These are phyloP conservation scores for Leucocoprinus leucothites DNA, from an alignment of 768 basidiomycete genomes.

Conservation along the genomic window DNA sequence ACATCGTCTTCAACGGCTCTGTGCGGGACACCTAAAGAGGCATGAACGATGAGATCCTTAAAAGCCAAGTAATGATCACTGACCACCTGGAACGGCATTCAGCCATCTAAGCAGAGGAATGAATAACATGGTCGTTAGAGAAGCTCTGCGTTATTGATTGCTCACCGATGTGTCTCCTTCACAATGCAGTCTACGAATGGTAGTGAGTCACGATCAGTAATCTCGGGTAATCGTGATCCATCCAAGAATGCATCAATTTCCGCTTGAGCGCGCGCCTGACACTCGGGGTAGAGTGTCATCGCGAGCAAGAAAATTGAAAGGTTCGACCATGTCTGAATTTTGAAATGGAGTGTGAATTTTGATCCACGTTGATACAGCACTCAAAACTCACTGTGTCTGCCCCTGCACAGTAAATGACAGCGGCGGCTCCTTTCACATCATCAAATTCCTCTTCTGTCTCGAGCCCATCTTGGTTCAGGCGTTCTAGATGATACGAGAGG, in stretches of 20 bases:
- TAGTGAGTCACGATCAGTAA: slow-evolving; percentile 25
- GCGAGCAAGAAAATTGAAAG: slow-evolving; percentile 33
- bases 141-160: background rate
- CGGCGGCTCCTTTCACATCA: background rate
- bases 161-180: slow-evolving; percentile 23
- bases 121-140: background rate
- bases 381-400: background rate
- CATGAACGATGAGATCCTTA: no score
- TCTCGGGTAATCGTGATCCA: slow-evolving; percentile 30
- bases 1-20: slow-evolving; percentile 62
- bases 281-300: slow-evolving; percentile 34
- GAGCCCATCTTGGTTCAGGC: background rate
- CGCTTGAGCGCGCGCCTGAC: slow-evolving; percentile 32
- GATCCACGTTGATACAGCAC: background rate
- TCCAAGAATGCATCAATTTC: slow-evolving; percentile 40
- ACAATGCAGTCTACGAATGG: slow-evolving; percentile 34
- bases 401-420: background rate
- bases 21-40: slow-evolving; percentile 53
- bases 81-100: background rate
- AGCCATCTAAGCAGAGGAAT: background rate
- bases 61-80: background rate
- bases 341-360: background rate
- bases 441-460: background rate
- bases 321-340: slow-evolving; percentile 26
- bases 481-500: slow-evolving; percentile 52